These are phyloP conservation scores for Stagonosporopsis vannaccii DNA, from an alignment of 2,329 filamentous ascomycete genomes.

Conservation along the genomic window DNA sequence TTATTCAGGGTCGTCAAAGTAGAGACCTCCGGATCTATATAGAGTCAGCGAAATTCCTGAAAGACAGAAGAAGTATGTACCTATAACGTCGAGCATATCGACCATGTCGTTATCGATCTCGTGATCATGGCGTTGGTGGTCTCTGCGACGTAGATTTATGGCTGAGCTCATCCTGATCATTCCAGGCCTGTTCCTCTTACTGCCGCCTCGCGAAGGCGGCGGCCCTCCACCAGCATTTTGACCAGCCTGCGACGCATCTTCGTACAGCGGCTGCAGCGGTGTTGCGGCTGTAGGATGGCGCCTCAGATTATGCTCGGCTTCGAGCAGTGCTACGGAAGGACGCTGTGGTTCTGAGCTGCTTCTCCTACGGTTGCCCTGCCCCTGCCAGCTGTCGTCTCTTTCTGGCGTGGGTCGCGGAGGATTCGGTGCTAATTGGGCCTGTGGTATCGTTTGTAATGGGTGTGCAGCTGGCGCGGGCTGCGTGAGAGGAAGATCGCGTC, in stretches of 20 bases:
- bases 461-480: conserved; percentile 12
- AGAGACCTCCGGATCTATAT: conserved; percentile 78
- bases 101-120: conserved; percentile 63
- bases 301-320: conserved; percentile 37
- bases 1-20: conserved; percentile 86
- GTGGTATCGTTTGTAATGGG: conserved; percentile 12
- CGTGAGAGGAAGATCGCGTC: conserved; percentile 5
- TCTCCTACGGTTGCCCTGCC: conserved; percentile 35
- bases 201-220: conserved; percentile 21
- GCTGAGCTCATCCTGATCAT: conserved; percentile 33
- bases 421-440: conserved; percentile 8
- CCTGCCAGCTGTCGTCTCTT: conserved; percentile 25
- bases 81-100: conserved; percentile 73
- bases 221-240: conserved; percentile 23
- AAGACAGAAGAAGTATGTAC: conserved; percentile 53
- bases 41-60: conserved; percentile 32
- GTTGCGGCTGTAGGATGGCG: conserved; percentile 36
- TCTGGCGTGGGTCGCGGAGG: conserved; percentile 6
- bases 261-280: conserved; percentile 44
- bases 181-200: conserved; percentile 24
- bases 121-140: conserved; percentile 54
- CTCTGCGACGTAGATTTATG: conserved; percentile 36
- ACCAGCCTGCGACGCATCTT: conserved; percentile 27
- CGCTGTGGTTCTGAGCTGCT: conserved; percentile 45
- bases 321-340: conserved; percentile 30